These are phyloP conservation scores for Ceratobasidium sp. DNA, from an alignment of 1,284 basidiomycete genomes.

Conservation along the genomic window DNA sequence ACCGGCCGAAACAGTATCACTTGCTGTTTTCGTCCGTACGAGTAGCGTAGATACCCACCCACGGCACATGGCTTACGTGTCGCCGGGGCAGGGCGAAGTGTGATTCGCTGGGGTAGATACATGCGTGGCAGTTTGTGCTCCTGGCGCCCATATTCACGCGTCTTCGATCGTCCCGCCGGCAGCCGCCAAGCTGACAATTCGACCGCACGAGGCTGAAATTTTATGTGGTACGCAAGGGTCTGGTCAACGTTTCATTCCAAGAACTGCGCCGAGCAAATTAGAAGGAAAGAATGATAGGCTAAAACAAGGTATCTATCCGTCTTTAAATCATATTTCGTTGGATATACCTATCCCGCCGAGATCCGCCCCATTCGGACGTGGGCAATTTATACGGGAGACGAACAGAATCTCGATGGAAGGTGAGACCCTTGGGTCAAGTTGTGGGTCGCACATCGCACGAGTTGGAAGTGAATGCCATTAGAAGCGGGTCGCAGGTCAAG, in stretches of 20 bases:
- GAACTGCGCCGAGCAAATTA: neutral
- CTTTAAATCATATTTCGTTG: no score
- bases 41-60: no score
- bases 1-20: slow-evolving; percentile 2
- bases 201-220: no score
- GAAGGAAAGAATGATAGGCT: no score
- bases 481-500: neutral
- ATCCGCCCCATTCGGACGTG: neutral
- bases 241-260: neutral
- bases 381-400: no score
- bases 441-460: neutral
- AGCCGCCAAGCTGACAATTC: neutral
- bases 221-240: no score
- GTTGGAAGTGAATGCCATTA: neutral
- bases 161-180: slow-evolving; percentile 5
- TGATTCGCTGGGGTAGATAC: no score
- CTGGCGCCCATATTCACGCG: slow-evolving; percentile 1
- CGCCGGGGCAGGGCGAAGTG: no score
- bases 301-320: no score
- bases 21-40: neutral
- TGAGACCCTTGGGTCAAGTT: neutral
- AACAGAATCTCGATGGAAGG: no score
- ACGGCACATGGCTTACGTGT: no score
- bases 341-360: neutral
- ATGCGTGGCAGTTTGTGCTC: no score